phyloP scores from a whole-genome alignment of 345 rosid genomes.

The Trapa incisa region DNA sequence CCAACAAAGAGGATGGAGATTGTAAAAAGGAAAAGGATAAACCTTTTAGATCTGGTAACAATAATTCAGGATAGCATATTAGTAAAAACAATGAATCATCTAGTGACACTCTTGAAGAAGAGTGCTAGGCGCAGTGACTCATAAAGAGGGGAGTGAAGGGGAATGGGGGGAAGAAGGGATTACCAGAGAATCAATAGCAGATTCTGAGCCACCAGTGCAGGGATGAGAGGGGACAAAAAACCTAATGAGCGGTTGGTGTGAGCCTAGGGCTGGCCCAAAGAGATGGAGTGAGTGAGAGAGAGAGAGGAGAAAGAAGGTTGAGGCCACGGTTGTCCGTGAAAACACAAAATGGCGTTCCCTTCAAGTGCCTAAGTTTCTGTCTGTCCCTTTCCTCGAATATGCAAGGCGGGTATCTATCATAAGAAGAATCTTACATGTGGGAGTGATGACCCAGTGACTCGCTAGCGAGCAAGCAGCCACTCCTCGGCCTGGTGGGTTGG shows the following conservation, averaged over 20 bases:
- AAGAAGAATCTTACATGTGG: background rate
- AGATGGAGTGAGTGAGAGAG: background rate
- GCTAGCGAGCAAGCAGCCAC: background rate
- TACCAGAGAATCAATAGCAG: background rate
- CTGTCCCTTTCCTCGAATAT: background rate
- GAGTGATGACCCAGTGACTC: background rate
- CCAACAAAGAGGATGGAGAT: too few species aligned
- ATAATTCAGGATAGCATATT: background rate
- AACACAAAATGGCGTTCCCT: background rate
- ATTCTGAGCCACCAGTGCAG: constrained; percentile 9
- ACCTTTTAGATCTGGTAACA: background rate
- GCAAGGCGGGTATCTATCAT: background rate
- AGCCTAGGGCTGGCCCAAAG: constrained; percentile 1
- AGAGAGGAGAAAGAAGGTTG: too few species aligned
- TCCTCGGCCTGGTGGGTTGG: background rate
- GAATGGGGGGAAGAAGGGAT: background rate
- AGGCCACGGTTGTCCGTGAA: background rate
- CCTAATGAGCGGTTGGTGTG: background rate
- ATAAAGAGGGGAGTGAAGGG: background rate
- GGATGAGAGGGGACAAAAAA: background rate
- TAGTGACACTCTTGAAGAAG: background rate
- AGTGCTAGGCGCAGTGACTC: background rate
- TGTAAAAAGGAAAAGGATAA: background rate
- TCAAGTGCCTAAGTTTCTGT: background rate
- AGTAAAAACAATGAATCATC: background rate